Evolutionary conservation across 192 early-diverging fungal species (phyloP), one percentile per base, ranked within the genome.

Genomic region (Coemansia sp.): DNA sequence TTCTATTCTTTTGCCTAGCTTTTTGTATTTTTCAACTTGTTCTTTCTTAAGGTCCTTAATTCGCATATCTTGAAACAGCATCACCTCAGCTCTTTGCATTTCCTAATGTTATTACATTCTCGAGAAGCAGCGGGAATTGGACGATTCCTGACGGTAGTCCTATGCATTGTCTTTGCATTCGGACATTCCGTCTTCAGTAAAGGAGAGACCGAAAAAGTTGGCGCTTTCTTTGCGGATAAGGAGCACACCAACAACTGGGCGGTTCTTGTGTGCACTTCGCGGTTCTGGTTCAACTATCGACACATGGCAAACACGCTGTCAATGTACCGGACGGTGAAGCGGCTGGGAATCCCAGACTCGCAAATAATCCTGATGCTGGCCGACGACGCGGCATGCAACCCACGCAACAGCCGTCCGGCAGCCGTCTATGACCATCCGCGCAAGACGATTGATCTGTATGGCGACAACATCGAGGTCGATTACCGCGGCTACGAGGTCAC

Each of bases 221-320:
- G 86, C 38, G 72, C 78, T 13, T 90, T 93, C 68, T 91, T 92
- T 63, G 84, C 72, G 48, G 71, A 75, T 13, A 81, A 87, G 59
- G 88, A 86, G 43, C 92, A 93, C 66, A 97, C 96, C 39, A 99
- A 98, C 79, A 99, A 99, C 83, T 99, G 98, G 98, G 98, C 98
- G 1, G 96, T 99, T 2, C 80, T 99, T 69, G 97, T 94, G 25
- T 94, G 94, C 84, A 96, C 98, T 4, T 99, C 98, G 12, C 89
- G 98, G 8, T 99, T 97, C 80, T 99, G 98, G 98, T 98, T 99
- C 87, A 99, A 99, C 81, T 99, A 99, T 80, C 84, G 95, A 13
- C 98, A 99, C 79, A 96, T 97, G 56, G 96, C 98, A 72, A 99
- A 99, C 75, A 95, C 96, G 9, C 85, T 99, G 25, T 96, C 96